These are phyloP conservation scores for Neonectria ditissima DNA, from an alignment of 2,329 filamentous ascomycete genomes.

Conservation along the genomic window DNA sequence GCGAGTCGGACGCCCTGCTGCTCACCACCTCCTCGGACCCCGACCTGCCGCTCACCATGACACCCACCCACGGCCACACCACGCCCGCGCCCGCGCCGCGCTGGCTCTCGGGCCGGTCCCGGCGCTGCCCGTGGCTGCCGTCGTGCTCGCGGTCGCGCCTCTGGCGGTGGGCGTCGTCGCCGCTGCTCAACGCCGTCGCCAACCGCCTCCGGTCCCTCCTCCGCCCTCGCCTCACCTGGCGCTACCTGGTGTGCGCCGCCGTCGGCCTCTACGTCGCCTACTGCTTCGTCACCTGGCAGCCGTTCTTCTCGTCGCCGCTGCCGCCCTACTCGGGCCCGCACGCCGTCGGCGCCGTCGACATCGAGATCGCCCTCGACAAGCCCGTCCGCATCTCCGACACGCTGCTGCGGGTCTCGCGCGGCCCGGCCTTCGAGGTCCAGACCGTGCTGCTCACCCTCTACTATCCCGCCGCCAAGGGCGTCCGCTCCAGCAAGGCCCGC, in stretches of 20 bases:
- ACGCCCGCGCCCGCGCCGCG: constrained; percentile 33
- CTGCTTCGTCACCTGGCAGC: constrained; percentile 54
- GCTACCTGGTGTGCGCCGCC: constrained; percentile 48
- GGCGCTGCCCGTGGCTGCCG: constrained; percentile 24
- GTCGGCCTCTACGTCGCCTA: constrained; percentile 52
- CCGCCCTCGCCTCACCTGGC: constrained; percentile 50
- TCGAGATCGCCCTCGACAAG: constrained; percentile 57
- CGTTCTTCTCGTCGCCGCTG: constrained; percentile 58
- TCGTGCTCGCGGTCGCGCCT: constrained; percentile 19
- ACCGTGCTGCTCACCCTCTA: constrained; percentile 64
- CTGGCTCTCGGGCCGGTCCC: constrained; percentile 38
- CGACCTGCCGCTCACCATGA: constrained; percentile 17
- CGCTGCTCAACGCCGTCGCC: constrained; percentile 23
- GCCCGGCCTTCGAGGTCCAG: constrained; percentile 58
- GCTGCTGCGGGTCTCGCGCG: constrained; percentile 49
- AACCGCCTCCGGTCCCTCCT: constrained; percentile 32
- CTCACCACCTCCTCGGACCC: constrained; percentile 22
- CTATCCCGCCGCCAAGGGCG: constrained; percentile 55
- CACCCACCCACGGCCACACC: neutral
- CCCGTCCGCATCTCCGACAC: constrained; percentile 49
- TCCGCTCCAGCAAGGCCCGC: constrained; percentile 41
- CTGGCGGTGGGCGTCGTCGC: constrained; percentile 21
- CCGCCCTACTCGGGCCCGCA: constrained; percentile 59
- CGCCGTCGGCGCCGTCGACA: constrained; percentile 59
- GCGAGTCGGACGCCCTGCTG: constrained; percentile 1